Conservation (phyloP, 2,329 filamentous ascomycete species). For the Aspergillaceae sp. region DNA sequence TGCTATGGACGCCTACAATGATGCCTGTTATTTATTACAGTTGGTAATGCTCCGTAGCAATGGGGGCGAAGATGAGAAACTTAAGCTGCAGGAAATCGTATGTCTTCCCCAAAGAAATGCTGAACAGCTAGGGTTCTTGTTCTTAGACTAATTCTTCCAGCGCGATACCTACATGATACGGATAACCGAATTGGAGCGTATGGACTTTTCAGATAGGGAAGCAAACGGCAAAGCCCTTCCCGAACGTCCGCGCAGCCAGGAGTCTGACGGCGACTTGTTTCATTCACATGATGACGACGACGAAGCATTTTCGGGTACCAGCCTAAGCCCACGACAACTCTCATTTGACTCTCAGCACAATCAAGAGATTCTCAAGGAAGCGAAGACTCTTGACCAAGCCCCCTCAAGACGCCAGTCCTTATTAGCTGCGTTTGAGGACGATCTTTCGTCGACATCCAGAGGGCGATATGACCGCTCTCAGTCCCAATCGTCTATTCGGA, state of each 20-base stretch:
- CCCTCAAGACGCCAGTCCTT: conserved; percentile 33
- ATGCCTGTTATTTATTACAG: conserved; percentile 80
- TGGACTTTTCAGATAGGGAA: conserved; percentile 46
- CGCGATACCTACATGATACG: conserved; percentile 82
- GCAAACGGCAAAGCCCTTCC: conserved; percentile 67
- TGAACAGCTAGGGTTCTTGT: neutral
- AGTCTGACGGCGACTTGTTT: conserved; percentile 37
- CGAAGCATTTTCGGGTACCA: conserved; percentile 41
- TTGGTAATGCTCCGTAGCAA: conserved; percentile 79
- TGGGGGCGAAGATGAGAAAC: conserved; percentile 71
- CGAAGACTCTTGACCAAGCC: conserved; percentile 20
- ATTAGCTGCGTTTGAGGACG: conserved; percentile 26
- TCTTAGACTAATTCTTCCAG: conserved; percentile 37
- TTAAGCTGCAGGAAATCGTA: conserved; percentile 86
- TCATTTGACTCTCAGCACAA: conserved; percentile 30
- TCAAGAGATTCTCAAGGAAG: conserved; percentile 16
- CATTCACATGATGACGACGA: conserved; percentile 28
- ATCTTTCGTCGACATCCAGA: conserved; percentile 16
- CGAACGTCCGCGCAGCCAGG: conserved; percentile 56
- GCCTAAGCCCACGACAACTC: conserved; percentile 45
- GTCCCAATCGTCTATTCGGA: conserved; percentile 6
- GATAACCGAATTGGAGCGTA: conserved; percentile 74
- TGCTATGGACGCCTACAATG: conserved; percentile 79
- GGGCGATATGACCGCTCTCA: conserved; percentile 38
- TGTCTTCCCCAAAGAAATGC: conserved; percentile 33